These are phyloP conservation scores for Termitomyces heimii DNA, from an alignment of 768 basidiomycete species.

Conservation along the genomic window DNA sequence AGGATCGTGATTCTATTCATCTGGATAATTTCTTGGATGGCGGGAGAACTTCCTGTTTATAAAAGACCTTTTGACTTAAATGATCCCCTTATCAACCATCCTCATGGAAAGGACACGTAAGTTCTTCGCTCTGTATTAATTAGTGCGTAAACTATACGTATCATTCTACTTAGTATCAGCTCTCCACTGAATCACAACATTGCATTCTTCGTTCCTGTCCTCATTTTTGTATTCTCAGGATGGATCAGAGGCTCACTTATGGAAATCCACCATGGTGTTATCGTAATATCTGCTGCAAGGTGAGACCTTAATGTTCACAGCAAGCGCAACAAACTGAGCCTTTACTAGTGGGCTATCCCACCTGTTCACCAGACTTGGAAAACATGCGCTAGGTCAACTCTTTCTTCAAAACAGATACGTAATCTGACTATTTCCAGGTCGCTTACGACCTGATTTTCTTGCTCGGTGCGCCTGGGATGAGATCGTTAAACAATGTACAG, in stretches of 20 bases:
- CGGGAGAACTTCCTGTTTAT: conserved; percentile 35
- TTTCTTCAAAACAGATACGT: background rate
- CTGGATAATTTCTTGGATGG: conserved; percentile 36
- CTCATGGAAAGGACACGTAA: conserved; percentile 45
- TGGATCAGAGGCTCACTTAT: conserved; percentile 37
- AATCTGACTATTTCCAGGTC: conserved; percentile 22
- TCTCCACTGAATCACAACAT: conserved; percentile 40
- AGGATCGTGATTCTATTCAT: conserved; percentile 33
- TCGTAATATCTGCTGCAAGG: conserved; percentile 41
- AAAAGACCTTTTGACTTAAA: conserved; percentile 42
- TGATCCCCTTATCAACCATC: conserved; percentile 49
- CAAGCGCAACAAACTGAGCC: background rate
- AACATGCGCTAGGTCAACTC: conserved; percentile 50
- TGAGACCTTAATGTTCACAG: conserved; percentile 17
- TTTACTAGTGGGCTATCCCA: conserved; percentile 32
- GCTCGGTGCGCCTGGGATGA: conserved; percentile 59
- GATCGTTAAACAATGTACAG: conserved; percentile 41
- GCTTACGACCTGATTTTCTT: conserved; percentile 64
- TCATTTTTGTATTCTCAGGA: conserved; percentile 30
- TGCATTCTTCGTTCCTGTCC: conserved; percentile 41
- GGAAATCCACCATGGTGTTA: conserved; percentile 51
- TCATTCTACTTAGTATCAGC: conserved; percentile 32
- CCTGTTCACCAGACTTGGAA: conserved; percentile 45
- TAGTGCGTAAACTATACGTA: background rate
- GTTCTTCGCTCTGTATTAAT: conserved; percentile 9